Percentiles rank a stretch among this genome's conserved stretches.
Evolutionary conservation across 305 asterid genomes (phyloP).

Genomic region (Fraxinus sp.): DNA sequence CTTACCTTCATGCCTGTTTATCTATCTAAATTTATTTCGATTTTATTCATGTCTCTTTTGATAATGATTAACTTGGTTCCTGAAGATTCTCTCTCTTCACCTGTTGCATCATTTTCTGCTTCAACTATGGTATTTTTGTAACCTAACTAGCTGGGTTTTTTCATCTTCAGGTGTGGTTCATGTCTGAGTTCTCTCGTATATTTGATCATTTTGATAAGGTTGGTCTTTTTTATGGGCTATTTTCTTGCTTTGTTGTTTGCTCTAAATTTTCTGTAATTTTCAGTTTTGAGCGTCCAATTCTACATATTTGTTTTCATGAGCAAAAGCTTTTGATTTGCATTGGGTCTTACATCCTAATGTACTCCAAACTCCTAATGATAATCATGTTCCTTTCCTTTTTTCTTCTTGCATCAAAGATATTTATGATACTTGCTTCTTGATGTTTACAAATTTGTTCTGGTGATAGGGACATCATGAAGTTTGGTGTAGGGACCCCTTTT

Average conservation of each 20-base stretch:
- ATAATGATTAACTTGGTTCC: slow-evolving; percentile 2
- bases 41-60: background rate
- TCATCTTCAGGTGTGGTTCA: slow-evolving; percentile 84
- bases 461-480: too few species aligned
- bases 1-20: background rate
- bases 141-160: slow-evolving; percentile 18
- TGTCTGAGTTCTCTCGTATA: slow-evolving; percentile 81
- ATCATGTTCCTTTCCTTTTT: background rate
- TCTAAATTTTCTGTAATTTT: slow-evolving; percentile 5
- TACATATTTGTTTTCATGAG: background rate
- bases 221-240: slow-evolving; percentile 22
- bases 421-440: background rate
- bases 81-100: background rate
- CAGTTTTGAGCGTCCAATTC: background rate
- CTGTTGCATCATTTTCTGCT: background rate
- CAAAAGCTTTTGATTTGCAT: slow-evolving; percentile 5
- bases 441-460: background rate
- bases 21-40: background rate
- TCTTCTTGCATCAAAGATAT: background rate
- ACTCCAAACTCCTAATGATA: background rate
- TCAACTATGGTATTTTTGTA: background rate
- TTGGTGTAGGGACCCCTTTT: too few species aligned
- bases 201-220: slow-evolving; percentile 85
- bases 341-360: background rate
- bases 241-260: background rate